Evolutionary conservation across 78 protist genomes (phyloP).

Genomic region (Chrysochromulina tobinii): DNA sequence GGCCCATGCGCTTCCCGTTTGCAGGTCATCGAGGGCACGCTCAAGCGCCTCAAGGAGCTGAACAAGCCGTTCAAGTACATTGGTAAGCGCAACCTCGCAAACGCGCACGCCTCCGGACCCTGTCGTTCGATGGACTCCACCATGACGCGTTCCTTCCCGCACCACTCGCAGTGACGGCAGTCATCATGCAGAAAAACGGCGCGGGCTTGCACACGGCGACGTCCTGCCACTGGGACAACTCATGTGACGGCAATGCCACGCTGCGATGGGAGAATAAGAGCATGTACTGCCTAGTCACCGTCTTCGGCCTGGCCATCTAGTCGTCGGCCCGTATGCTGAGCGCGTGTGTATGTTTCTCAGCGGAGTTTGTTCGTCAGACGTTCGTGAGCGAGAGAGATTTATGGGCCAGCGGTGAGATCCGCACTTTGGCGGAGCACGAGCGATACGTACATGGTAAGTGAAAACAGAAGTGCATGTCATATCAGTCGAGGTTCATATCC

Average conservation of each 20-base stretch:
- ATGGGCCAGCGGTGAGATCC: too few species aligned
- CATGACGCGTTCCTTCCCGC: too few species aligned
- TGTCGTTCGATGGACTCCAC: too few species aligned
- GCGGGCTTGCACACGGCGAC: conserved; percentile 56
- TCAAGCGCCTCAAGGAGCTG: neutral
- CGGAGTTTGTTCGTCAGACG: too few species aligned
- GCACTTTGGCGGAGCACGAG: too few species aligned
- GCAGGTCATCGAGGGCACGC: conserved; percentile 17
- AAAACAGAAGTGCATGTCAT: too few species aligned
- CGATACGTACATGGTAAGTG: too few species aligned
- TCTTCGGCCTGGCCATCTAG: conserved; percentile 44
- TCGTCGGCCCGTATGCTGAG: too few species aligned
- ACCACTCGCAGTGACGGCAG: neutral
- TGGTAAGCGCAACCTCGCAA: neutral
- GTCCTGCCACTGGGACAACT: conserved; percentile 50
- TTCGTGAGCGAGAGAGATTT: too few species aligned
- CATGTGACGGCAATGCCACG: conserved; percentile 32
- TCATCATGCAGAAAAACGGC: conserved; percentile 46
- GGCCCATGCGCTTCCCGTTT: neutral
- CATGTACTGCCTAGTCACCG: conserved; percentile 37
- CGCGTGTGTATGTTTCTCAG: too few species aligned
- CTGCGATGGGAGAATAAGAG: conserved; percentile 33
- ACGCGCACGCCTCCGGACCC: too few species aligned
- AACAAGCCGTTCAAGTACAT: conserved; percentile 53
- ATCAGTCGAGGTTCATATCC: too few species aligned